Percentiles rank a stretch among this genome's conserved stretches.
Evolutionary conservation across 192 early-diverging fungal genomes (phyloP).

Genomic region (Gaertneriomyces semiglobifer): DNA sequence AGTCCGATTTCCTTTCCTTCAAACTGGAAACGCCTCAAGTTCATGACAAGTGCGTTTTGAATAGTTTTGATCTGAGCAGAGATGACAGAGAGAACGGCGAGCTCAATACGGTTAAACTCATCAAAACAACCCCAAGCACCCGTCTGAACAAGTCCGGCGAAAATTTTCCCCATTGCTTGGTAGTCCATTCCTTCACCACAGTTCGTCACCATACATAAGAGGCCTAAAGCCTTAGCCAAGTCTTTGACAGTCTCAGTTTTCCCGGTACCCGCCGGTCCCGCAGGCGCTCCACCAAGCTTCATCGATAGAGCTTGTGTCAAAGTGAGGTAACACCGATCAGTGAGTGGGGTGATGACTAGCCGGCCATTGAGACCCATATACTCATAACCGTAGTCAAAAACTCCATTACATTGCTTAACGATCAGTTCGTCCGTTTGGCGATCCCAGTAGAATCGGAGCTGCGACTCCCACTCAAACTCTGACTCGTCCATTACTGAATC

Average conservation of each 20-base stretch:
- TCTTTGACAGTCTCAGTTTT: slow-evolving; percentile 67
- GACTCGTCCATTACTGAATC: slow-evolving; percentile 55
- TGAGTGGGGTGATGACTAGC: slow-evolving; percentile 59
- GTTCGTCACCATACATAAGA: slow-evolving; percentile 61
- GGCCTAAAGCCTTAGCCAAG: slow-evolving; percentile 56
- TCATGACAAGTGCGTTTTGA: slow-evolving; percentile 54
- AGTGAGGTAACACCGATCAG: slow-evolving; percentile 60
- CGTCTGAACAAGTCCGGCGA: slow-evolving; percentile 60
- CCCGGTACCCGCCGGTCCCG: slow-evolving; percentile 59
- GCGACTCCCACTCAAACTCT: slow-evolving; percentile 63
- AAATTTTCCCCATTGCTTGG: slow-evolving; percentile 62
- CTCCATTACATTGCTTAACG: slow-evolving; percentile 52
- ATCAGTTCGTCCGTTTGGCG: slow-evolving; percentile 45
- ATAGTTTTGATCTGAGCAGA: slow-evolving; percentile 62
- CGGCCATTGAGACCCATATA: slow-evolving; percentile 59
- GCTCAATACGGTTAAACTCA: slow-evolving; percentile 62
- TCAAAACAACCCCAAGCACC: slow-evolving; percentile 67
- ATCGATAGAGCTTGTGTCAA: slow-evolving; percentile 57
- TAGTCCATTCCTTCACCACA: slow-evolving; percentile 64
- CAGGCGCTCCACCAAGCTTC: slow-evolving; percentile 60
- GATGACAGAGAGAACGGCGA: slow-evolving; percentile 61
- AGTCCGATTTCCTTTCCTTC: slow-evolving; percentile 60
- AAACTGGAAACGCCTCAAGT: slow-evolving; percentile 55
- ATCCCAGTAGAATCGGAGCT: slow-evolving; percentile 65
- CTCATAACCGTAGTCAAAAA: slow-evolving; percentile 64